Percentiles rank a stretch among this genome's conserved stretches.
Evolutionary conservation across 805 yeast species (phyloP).

Genomic region (Metschnikowia henanensis): DNA sequence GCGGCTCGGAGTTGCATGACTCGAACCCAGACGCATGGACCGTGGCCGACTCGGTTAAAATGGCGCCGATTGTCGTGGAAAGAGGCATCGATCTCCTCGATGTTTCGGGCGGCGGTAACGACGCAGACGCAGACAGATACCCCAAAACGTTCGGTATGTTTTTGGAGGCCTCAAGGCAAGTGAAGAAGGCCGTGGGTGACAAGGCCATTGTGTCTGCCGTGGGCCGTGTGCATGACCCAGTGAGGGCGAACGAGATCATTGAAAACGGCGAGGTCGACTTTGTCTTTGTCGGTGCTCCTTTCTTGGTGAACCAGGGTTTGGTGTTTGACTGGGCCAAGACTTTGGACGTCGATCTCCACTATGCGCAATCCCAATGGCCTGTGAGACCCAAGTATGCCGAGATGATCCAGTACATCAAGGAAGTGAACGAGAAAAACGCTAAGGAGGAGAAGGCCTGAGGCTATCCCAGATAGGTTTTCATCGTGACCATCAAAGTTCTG

Average conservation of each 20-base stretch:
- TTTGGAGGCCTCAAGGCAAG: constrained; percentile 30
- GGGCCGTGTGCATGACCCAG: constrained; percentile 40
- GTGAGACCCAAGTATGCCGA: constrained; percentile 2
- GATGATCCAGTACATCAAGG: constrained; percentile 1
- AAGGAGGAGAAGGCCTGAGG: not conserved
- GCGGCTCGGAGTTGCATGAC: constrained; percentile 44
- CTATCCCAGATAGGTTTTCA: no score
- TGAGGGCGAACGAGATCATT: constrained; percentile 24
- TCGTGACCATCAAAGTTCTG: no score
- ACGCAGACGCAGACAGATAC: constrained; percentile 14
- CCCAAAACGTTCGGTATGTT: not conserved
- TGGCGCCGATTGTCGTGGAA: constrained; percentile 39
- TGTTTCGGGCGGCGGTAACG: constrained; percentile 54
- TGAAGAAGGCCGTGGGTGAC: constrained; percentile 47
- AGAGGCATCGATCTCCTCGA: constrained; percentile 54
- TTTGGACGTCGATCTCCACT: constrained; percentile 39
- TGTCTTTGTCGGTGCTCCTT: constrained; percentile 45
- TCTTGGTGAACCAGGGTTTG: constrained; percentile 49
- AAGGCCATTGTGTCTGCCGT: constrained; percentile 45
- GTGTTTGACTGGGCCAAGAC: constrained; percentile 52
- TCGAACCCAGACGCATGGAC: constrained; percentile 42
- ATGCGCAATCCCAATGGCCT: not conserved
- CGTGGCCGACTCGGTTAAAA: constrained; percentile 42
- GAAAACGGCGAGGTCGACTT: constrained; percentile 48
- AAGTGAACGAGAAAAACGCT: not conserved